A percentile compares a stretch with the other conserved stretches of the same genome.
Evolutionary conservation across 2,329 filamentous ascomycete genomes (phyloP).

Genomic region (Allantophomopsis lycopodina): DNA sequence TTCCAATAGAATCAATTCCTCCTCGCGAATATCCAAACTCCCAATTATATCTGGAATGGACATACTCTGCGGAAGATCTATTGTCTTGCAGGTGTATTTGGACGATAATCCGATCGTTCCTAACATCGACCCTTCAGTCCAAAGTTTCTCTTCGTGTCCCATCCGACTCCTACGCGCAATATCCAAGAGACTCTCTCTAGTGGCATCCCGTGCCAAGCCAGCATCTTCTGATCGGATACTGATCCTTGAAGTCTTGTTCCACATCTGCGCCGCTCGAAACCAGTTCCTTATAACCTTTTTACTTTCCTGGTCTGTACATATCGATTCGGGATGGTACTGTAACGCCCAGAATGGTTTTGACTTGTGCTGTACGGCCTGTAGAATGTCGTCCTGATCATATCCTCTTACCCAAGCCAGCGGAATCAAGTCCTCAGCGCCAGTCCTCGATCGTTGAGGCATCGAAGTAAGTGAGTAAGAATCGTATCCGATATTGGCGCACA

Average conservation of each 20-base stretch:
- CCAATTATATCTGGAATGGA: conserved; percentile 42
- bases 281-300: conserved; percentile 42
- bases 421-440: conserved; percentile 10
- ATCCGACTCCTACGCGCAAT: conserved; percentile 1
- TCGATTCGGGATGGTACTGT: conserved; percentile 60
- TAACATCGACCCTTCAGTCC: conserved; percentile 1
- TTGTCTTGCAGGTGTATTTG: conserved; percentile 24
- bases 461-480: conserved; percentile 13
- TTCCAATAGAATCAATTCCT: conserved; percentile 42
- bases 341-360: conserved; percentile 52
- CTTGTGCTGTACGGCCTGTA: conserved; percentile 47
- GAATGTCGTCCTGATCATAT: conserved; percentile 22
- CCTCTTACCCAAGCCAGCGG: conserved; percentile 20
- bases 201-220: conserved; percentile 9
- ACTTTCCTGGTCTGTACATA: conserved; percentile 46
- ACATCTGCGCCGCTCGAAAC: conserved; percentile 38
- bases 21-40: conserved; percentile 11
- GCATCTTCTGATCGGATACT: conserved; percentile 2
- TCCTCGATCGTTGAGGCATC: conserved; percentile 4
- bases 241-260: conserved; percentile 21
- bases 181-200: conserved; percentile 1
- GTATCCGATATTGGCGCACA: conserved; percentile 20
- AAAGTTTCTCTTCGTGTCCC: not conserved
- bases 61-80: conserved; percentile 30
- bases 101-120: conserved; percentile 7